phyloP scores from a whole-genome alignment of 2,329 filamentous ascomycete genomes.

The Botryosphaeria dothidea region DNA sequence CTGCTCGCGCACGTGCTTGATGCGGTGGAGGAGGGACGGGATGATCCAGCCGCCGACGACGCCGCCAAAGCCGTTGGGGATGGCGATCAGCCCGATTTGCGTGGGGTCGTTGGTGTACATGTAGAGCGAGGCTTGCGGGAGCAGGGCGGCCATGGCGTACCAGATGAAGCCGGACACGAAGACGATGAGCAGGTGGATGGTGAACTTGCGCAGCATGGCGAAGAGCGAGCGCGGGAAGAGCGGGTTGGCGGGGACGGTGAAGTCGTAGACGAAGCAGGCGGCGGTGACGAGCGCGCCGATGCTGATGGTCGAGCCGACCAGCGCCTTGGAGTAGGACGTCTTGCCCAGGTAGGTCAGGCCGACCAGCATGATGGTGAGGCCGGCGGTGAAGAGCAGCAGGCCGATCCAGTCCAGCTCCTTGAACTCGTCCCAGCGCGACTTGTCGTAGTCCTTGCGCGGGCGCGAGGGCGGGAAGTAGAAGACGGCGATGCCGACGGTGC shows the following conservation, averaged over 20 bases:
- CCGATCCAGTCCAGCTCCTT: constrained; percentile 49
- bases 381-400: constrained; percentile 48
- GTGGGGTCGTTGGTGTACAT: constrained; percentile 25
- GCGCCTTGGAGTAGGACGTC: constrained; percentile 30
- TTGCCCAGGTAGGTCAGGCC: constrained; percentile 49
- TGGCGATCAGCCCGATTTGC: constrained; percentile 26
- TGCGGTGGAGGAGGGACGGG: constrained; percentile 25
- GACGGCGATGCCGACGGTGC: constrained; percentile 44
- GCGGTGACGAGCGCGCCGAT: constrained; percentile 26
- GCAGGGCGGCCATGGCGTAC: constrained; percentile 28
- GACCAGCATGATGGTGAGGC: constrained; percentile 49
- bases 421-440: constrained; percentile 32
- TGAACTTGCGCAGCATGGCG: constrained; percentile 29
- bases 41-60: constrained; percentile 24
- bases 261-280: constrained; percentile 26
- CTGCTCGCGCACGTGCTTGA: constrained; percentile 26
- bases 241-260: constrained; percentile 26
- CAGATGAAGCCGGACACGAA: constrained; percentile 33
- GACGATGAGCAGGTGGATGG: constrained; percentile 31
- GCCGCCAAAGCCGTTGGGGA: constrained; percentile 25
- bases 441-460: constrained; percentile 33
- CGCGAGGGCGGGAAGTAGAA: constrained; percentile 53
- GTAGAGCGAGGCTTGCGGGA: constrained; percentile 27
- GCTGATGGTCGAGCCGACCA: constrained; percentile 29
- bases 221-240: constrained; percentile 33